Base-by-base conservation (phyloP, 2,329 filamentous ascomycete genomes). In the Hortaea sp. region DNA sequence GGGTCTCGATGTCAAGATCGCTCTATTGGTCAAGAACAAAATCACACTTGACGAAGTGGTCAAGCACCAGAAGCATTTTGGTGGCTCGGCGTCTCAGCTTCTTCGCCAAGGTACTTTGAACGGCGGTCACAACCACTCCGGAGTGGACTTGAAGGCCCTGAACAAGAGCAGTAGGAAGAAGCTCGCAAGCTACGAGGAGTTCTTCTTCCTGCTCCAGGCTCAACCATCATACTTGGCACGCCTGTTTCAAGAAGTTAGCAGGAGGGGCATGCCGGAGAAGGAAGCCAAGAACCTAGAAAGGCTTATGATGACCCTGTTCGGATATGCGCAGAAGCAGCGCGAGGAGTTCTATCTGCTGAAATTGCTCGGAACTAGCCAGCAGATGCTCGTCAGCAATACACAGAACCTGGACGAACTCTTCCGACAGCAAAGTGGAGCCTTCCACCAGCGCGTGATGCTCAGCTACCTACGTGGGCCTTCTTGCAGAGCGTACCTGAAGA, bases 1-100 rank as follows among this genome's bases (percentile, higher is more conserved):
- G 58, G 92, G 98, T 63, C 78, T 98, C 32, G 94, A 98, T 62
- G 95, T 98, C 73, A 98, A 98, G 71, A 98, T 98, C 64, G 92
- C 92, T 1, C 77, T 98, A 3, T 76, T 98, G 12, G 92, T 98
- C 59, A 97, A 97, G 76, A 98, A 98, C 77, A 98, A 98, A 68
- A 98, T 98, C 60, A 97, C 92, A 0, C 76, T 98, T 4, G 92
- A 98, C 61, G 94, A 98, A 68, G 92, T 98, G 29, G 86, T 98
- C 46, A 88, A 88, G 58, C 92, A 97, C 63, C 92, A 98, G 62
- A 90, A 85, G 70, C 94, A 95, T 64, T 95, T 92, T 59, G 92
- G 92, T 46, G 89, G 90, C 2, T 62, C 59, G 13, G 61, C 61
- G 11, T 56, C 54, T 5, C 59, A 62, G 45, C 54, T 63, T 9